A percentile compares a stretch with the other conserved stretches of the same genome.
phyloP scores from a whole-genome alignment of 352 stramenopile species.

The Salisapilia sapeloensis region DNA sequence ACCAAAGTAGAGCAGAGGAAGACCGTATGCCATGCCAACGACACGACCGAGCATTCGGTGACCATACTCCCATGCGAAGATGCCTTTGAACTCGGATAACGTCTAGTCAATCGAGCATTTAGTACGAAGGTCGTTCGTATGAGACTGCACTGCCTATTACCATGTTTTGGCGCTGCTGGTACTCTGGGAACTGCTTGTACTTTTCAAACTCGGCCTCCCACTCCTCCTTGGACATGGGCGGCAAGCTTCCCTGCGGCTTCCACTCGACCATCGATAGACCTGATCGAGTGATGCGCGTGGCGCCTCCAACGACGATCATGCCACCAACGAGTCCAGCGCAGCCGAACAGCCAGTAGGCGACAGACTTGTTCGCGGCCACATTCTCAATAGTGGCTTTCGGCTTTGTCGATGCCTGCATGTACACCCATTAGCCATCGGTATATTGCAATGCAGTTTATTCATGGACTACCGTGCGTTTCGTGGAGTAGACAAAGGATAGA shows the following conservation, averaged over 20 bases:
- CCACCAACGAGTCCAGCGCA: constrained; percentile 88
- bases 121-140: neutral
- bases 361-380: constrained; percentile 57
- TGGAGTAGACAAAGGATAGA: too few relatives aligned
- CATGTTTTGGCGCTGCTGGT: constrained; percentile 88
- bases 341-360: constrained; percentile 92
- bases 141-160: too few relatives aligned
- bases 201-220: constrained; percentile 95
- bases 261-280: constrained; percentile 96
- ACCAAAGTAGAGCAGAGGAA: constrained; percentile 88
- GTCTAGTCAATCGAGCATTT: constrained; percentile 31
- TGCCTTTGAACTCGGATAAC: constrained; percentile 97
- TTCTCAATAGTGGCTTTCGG: constrained; percentile 75
- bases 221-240: constrained; percentile 83
- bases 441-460: too few relatives aligned
- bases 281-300: constrained; percentile 94
- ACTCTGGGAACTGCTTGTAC: constrained; percentile 98
- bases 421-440: too few relatives aligned
- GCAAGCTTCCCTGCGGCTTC: constrained; percentile 89
- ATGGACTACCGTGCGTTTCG: too few relatives aligned
- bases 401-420: too few relatives aligned
- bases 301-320: constrained; percentile 96
- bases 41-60: constrained; percentile 96
- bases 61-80: constrained; percentile 93
- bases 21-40: constrained; percentile 87